Evolutionary conservation across 495 filamentous ascomycete species (phyloP), one percentile per base, ranked within the genome.

Genomic region (Aspergillus saccharolyticus): DNA sequence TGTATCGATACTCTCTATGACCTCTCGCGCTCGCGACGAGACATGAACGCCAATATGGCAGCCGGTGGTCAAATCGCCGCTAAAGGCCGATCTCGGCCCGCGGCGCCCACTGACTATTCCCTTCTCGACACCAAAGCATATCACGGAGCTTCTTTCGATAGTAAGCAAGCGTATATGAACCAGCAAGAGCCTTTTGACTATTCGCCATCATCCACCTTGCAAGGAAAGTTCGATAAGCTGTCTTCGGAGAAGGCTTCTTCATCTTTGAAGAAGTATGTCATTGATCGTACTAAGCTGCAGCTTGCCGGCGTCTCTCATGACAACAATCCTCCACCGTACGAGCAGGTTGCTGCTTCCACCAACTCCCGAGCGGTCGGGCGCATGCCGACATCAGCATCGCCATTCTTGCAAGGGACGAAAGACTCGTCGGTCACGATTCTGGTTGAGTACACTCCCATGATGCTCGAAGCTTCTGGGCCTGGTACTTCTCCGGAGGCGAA

Each of bases 1-100:
- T 91, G 87, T 24, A 96, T 96, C 64, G 91, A 97, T 70, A 91
- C 87, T 0, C 80, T 97, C 12, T 96, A 93, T 69, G 89, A 95
- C 56, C 76, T 97, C 14, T 95, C 90, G 7, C 78, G 84, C 46
- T 88, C 89, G 8, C 78, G 89, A 22, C 86, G 80, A 68, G 63
- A 69, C 25, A 74, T 74, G 69, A 68, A 64, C n/a, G 70, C 66
- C 17, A 73, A 68, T 53, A 79, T 80, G 70, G 64, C 67, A 8
- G 67, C 67, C 18, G 65, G 54, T 46, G 70, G 70, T 48, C 67
- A 73, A 28, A 54, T 66, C 39, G 66, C 60, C 24, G 52, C 53
- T 43, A 65, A 65, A 33, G 57, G 60, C 42, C 68, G 66, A 55
- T 58, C 63, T 50, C 69, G 63, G 58, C 52, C 55, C 20, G 49